A percentile compares a stretch with the other conserved stretches of the same genome.
phyloP scores from a whole-genome alignment of 306 rosid species.

The Cucurbita pepo region DNA sequence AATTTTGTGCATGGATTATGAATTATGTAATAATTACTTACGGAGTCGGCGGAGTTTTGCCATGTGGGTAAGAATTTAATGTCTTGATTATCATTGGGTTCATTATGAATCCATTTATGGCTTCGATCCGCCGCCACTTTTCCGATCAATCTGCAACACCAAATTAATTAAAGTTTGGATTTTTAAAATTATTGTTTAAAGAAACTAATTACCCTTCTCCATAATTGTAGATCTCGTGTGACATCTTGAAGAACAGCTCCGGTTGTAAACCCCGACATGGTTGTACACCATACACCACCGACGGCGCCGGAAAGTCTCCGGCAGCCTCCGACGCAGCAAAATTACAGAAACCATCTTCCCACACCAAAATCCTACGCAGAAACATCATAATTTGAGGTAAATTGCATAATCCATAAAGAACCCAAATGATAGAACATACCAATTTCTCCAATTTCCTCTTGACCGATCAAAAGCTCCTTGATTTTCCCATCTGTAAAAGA shows the following conservation, averaged over 20 bases:
- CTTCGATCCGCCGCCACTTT: constrained; percentile 95
- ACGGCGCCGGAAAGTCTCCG: constrained; percentile 26
- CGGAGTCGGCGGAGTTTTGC: constrained; percentile 90
- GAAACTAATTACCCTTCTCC: constrained; percentile 65
- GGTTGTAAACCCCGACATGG: constrained; percentile 74
- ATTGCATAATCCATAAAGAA: too few relatives aligned
- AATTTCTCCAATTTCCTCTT: constrained; percentile 96
- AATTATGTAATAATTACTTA: constrained; percentile 2
- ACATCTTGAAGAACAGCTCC: constrained; percentile 98
- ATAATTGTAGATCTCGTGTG: constrained; percentile 98
- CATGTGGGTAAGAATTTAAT: constrained; percentile 82
- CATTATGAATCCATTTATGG: constrained; percentile 95
- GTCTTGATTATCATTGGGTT: constrained; percentile 78
- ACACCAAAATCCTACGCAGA: constrained; percentile 64
- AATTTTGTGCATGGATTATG: constrained; percentile 6
- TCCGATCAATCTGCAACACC: constrained; percentile 64
- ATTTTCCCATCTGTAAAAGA: constrained; percentile 72
- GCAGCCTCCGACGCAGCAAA: constrained; percentile 36
- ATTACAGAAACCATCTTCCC: constrained; percentile 99
- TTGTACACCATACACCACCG: constrained; percentile 26
- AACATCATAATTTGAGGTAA: neutral
- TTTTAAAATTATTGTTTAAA: neutral
- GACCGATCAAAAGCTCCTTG: constrained; percentile 90
- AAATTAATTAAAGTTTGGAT: neutral
- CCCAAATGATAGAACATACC: constrained; percentile 19